phyloP scores from a whole-genome alignment of 768 basidiomycete genomes.

The Favolaschia claudopus region DNA sequence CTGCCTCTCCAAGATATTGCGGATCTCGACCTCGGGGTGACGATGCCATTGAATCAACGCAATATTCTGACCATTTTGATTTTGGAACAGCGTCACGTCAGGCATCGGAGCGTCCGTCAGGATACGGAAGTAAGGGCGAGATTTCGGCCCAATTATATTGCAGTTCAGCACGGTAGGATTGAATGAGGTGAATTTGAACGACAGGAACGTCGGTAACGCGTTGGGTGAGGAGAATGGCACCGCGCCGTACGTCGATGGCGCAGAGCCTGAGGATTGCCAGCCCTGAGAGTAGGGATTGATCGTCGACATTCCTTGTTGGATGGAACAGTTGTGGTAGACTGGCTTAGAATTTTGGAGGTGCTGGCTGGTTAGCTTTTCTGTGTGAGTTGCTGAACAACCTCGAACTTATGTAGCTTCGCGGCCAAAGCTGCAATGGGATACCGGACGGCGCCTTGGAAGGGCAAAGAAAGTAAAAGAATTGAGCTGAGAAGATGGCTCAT shows the following conservation, averaged over 20 bases:
- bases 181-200: slow-evolving; percentile 25
- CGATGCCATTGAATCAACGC: slow-evolving; percentile 51
- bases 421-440: background rate
- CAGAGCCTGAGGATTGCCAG: background rate
- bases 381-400: background rate
- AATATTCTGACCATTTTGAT: slow-evolving; percentile 42
- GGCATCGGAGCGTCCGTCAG: slow-evolving; percentile 43
- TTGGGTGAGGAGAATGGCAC: slow-evolving; percentile 18
- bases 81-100: slow-evolving; percentile 46
- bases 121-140: slow-evolving; percentile 47
- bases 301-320: no score
- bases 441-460: background rate
- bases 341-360: no score
- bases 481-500: background rate
- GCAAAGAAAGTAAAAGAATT: background rate
- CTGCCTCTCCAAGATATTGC: slow-evolving; percentile 40
- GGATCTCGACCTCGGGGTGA: slow-evolving; percentile 44
- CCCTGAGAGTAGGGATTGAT: slow-evolving; percentile 20
- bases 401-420: background rate
- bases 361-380: no score
- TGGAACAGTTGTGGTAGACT: no score
- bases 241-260: slow-evolving; percentile 26
- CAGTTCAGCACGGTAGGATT: slow-evolving; percentile 44
- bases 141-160: slow-evolving; percentile 41
- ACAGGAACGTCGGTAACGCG: slow-evolving; percentile 15